Evolutionary conservation across 768 basidiomycete species (phyloP).

Genomic region (Leucocoprinus sp.): DNA sequence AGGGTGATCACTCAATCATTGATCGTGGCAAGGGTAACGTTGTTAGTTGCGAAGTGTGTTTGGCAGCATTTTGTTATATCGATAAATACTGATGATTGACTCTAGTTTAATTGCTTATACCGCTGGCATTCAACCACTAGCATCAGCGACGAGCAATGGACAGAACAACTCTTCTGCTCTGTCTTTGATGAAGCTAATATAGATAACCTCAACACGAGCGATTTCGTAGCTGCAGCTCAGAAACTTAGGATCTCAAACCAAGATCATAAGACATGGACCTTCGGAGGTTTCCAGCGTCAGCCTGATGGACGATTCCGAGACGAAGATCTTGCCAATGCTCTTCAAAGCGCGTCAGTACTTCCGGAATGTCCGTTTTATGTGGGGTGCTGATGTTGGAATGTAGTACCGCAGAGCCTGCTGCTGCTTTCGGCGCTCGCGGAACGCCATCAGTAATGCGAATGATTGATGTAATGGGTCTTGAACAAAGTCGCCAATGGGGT

Average conservation of each 20-base stretch:
- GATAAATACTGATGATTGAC: conserved; percentile 1
- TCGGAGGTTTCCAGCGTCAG: conserved; percentile 53
- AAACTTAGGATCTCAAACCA: conserved; percentile 33
- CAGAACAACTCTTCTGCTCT: conserved; percentile 35
- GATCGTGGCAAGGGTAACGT: conserved; percentile 78
- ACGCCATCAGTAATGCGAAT: conserved; percentile 67
- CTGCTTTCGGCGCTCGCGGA: conserved; percentile 68
- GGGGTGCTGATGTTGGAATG: neutral
- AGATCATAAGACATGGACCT: conserved; percentile 55
- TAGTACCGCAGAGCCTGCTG: conserved; percentile 67
- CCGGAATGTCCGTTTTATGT: neutral
- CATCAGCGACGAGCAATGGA: conserved; percentile 63
- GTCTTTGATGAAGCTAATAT: conserved; percentile 41
- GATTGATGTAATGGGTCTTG: conserved; percentile 81
- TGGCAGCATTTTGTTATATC: neutral
- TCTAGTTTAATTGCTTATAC: conserved; percentile 77
- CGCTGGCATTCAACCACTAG: conserved; percentile 82
- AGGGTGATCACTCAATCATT: conserved; percentile 53
- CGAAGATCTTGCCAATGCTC: conserved; percentile 54
- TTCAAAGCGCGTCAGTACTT: conserved; percentile 57
- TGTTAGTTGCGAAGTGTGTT: conserved; percentile 68
- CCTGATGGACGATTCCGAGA: conserved; percentile 57
- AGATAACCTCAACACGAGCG: conserved; percentile 35
- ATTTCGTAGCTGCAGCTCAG: conserved; percentile 43
- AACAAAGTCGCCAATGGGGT: conserved; percentile 69